Base-by-base conservation (phyloP, 768 basidiomycete species). In the Suillus weaverae region DNA sequence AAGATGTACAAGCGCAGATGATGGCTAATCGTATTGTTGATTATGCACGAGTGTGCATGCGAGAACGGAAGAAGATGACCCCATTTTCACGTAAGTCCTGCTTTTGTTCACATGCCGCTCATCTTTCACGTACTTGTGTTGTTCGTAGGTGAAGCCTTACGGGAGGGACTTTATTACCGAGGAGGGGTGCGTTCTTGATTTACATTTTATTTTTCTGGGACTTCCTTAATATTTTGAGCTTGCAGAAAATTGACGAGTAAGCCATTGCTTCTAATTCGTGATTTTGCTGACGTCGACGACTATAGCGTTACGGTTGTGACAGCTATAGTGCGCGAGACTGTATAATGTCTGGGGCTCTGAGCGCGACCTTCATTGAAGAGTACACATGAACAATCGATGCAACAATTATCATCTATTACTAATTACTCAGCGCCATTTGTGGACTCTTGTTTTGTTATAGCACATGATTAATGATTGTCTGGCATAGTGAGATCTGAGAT, bases 241-340 rank as follows among this genome's bases (percentile, higher is more conserved):
- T 61, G 38, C 61, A 93, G 91, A 93, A 94, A 86, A 73, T 87
- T 55, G 91, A 94, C 68, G 92, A 93, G 91, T 92, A 69, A 75
- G 90, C 78, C 11, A 33, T n/a, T 50, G 32, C 26, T 54, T 61
- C n/a, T 35, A 60, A 51, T 32, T 14, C 63, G 10, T 18, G 60
- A 50, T 22, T 41, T 32, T 48, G 59, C 63, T 76, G 39, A 72
- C 46, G 73, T 39, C 63, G 32, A 16, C 46, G 30, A 22, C 64
- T 54, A 6, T 63, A 92, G 91, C 70, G 89, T 91, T 14, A 91
- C 90, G 0, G 86, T 91, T 20, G 76, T 91, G 35, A 86, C 90
- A 46, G 86, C 84, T 18, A 78, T 92, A 41, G 87, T 91, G 60
- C 84, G 84, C 35, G 91, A 93, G 73, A 85, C 84, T 5, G 75